Percentiles rank a stretch among this genome's conserved stretches.
phyloP scores from a whole-genome alignment of 2,329 filamentous ascomycete genomes.

The Fusarium marasasianum region DNA sequence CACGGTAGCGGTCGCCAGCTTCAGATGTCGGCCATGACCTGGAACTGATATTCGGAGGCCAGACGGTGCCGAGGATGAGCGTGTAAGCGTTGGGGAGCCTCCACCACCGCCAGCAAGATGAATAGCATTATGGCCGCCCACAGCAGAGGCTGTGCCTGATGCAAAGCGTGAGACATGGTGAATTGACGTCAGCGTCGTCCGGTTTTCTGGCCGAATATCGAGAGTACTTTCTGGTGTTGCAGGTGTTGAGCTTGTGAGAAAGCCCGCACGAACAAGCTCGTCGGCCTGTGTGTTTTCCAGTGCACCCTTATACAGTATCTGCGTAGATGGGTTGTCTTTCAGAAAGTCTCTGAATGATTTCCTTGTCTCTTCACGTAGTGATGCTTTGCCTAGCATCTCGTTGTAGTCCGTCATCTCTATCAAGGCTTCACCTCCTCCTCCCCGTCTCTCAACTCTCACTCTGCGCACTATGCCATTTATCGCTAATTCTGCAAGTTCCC shows the following conservation, averaged over 20 bases:
- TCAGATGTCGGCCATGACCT: conserved; percentile 72
- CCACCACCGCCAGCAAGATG: conserved; percentile 69
- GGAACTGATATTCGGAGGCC: conserved; percentile 70
- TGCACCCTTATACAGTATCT: conserved; percentile 40
- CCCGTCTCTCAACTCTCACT: conserved; percentile 70
- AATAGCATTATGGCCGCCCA: conserved; percentile 74
- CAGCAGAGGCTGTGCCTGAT: conserved; percentile 73
- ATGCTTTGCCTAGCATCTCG: conserved; percentile 52
- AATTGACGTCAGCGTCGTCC: conserved; percentile 67
- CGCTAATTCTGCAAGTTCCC: conserved; percentile 71
- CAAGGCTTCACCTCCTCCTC: conserved; percentile 71
- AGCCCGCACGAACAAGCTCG: conserved; percentile 71
- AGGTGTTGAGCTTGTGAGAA: conserved; percentile 63
- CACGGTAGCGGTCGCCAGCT: conserved; percentile 69
- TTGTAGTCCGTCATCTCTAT: conserved; percentile 68
- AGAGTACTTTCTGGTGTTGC: conserved; percentile 49
- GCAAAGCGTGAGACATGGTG: conserved; percentile 71
- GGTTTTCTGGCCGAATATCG: conserved; percentile 61
- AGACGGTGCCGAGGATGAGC: conserved; percentile 28
- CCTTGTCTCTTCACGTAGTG: conserved; percentile 55
- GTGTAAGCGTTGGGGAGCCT: conserved; percentile 47
- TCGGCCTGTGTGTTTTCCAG: conserved; percentile 61
- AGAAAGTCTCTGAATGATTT: conserved; percentile 64
- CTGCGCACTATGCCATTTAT: conserved; percentile 66
- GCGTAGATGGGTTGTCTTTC: conserved; percentile 57